Evolutionary conservation across 2,329 filamentous ascomycete species (phyloP).

Genomic region (Apiospora hydei): DNA sequence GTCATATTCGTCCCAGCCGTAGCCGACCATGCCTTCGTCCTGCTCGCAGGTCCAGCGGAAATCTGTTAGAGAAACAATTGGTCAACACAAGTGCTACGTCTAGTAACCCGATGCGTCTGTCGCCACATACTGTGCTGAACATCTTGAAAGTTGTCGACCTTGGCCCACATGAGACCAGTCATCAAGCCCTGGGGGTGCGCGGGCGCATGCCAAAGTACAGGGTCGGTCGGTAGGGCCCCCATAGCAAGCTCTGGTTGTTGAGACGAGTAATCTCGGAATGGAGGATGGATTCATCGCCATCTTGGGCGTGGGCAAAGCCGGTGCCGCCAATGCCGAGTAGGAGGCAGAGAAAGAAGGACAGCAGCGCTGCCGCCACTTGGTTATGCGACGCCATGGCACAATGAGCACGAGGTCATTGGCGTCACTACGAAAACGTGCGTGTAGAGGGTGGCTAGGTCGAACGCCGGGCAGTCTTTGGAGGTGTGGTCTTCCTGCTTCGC

Average conservation of each 20-base stretch:
- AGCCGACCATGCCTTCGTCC: conserved; percentile 90
- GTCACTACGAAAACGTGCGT: background rate
- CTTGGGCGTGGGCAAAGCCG: conserved; percentile 37
- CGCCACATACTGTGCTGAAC: conserved; percentile 74
- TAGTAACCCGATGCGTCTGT: background rate
- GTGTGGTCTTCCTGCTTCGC: background rate
- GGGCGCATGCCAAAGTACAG: conserved; percentile 92
- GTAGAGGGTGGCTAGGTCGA: background rate
- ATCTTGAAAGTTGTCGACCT: conserved; percentile 78
- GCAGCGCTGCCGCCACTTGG: conserved; percentile 42
- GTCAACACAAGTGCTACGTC: conserved; percentile 24
- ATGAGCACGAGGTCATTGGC: conserved; percentile 12
- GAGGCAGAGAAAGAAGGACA: conserved; percentile 38
- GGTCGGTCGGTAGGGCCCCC: conserved; percentile 95
- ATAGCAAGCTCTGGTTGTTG: conserved; percentile 87
- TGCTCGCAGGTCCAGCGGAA: conserved; percentile 97
- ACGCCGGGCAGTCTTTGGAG: background rate
- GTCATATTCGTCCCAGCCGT: conserved; percentile 98
- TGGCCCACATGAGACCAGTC: conserved; percentile 87
- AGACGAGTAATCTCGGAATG: conserved; percentile 58
- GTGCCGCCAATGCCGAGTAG: conserved; percentile 29
- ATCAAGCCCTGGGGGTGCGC: conserved; percentile 74
- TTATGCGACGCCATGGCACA: conserved; percentile 37
- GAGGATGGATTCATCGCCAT: conserved; percentile 46
- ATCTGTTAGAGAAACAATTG: conserved; percentile 54